phyloP scores from a whole-genome alignment of 1,284 basidiomycete genomes.

The Cryptococcus sp. region DNA sequence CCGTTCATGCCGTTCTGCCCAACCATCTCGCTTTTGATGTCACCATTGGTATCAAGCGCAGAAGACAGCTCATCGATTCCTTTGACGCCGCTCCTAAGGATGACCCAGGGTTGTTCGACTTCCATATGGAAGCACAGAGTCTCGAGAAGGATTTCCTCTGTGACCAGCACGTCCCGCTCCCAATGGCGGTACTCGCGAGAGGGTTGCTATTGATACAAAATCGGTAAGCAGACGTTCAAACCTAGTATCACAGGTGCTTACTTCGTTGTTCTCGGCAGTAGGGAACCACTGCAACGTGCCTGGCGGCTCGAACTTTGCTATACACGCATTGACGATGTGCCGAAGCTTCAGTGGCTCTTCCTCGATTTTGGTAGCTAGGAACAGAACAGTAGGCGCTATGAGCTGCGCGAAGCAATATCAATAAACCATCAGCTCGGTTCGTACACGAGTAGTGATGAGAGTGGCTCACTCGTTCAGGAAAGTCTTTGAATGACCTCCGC shows the following conservation, averaged over 20 bases:
- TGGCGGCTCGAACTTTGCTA: slow-evolving; percentile 36
- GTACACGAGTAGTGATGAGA: background rate
- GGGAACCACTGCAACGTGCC: slow-evolving; percentile 32
- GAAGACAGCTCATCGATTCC: slow-evolving; percentile 25
- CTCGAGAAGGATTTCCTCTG: slow-evolving; percentile 82
- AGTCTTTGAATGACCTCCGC: slow-evolving; percentile 82
- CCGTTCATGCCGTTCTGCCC: background rate
- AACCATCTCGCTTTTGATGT: background rate
- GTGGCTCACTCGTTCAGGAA: slow-evolving; percentile 56
- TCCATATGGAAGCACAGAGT: slow-evolving; percentile 89
- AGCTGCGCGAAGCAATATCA: slow-evolving; percentile 59
- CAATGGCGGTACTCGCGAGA: slow-evolving; percentile 71
- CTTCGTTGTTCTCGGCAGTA: slow-evolving; percentile 6
- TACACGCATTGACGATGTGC: slow-evolving; percentile 40
- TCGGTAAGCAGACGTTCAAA: background rate
- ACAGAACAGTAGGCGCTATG: slow-evolving; percentile 84
- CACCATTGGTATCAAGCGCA: background rate
- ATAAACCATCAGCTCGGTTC: background rate
- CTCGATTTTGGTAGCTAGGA: slow-evolving; percentile 79
- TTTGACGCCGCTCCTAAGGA: slow-evolving; percentile 66
- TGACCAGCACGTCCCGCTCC: slow-evolving; percentile 70
- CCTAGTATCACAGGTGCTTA: background rate
- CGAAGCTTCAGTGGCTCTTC: slow-evolving; percentile 44
- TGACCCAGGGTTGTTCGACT: slow-evolving; percentile 76
- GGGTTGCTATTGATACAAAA: slow-evolving; percentile 13